phyloP scores from a whole-genome alignment of 176 grass and related monocot species.

The bread wheat (Triticum aestivum) region DNA sequence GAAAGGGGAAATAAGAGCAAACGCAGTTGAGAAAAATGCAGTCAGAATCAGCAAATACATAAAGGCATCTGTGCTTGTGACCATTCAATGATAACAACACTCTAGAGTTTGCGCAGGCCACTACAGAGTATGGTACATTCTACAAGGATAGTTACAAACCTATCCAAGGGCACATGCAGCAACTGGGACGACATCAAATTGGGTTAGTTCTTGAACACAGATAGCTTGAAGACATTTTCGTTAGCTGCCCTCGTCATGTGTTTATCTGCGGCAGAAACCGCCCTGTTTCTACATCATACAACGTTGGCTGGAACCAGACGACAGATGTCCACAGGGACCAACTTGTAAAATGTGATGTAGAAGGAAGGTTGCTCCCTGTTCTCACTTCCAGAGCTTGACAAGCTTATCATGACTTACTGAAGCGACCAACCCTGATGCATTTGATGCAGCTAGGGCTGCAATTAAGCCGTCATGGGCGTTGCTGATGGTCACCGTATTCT shows the following conservation, averaged over 20 bases:
- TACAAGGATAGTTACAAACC: not conserved
- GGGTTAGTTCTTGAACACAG: conserved; percentile 25
- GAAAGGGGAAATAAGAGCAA: not conserved
- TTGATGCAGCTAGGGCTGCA: conserved; percentile 76
- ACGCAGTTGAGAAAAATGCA: too few relatives aligned
- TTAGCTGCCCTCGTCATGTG: conserved; percentile 13
- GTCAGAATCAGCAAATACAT: not conserved
- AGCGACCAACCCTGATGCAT: conserved; percentile 74
- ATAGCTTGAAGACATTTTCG: not conserved
- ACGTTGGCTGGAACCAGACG: not conserved
- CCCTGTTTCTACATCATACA: not conserved
- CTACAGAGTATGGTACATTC: conserved; percentile 5
- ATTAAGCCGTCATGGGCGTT: conserved; percentile 76
- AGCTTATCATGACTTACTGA: conserved; percentile 86
- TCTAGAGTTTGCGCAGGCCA: conserved; percentile 25
- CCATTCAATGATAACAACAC: not conserved
- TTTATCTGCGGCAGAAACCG: not conserved
- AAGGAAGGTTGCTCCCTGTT: not conserved
- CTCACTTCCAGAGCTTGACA: conserved; percentile 95
- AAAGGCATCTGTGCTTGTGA: not conserved
- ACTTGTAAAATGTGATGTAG: not conserved
- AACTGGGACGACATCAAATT: not conserved
- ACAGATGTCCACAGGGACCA: not conserved
- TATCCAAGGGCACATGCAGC: conserved; percentile 23
- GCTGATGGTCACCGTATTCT: conserved; percentile 67